Base-by-base conservation (phyloP, 75 land plant species). In the Sequoiadendron giganteum region DNA sequence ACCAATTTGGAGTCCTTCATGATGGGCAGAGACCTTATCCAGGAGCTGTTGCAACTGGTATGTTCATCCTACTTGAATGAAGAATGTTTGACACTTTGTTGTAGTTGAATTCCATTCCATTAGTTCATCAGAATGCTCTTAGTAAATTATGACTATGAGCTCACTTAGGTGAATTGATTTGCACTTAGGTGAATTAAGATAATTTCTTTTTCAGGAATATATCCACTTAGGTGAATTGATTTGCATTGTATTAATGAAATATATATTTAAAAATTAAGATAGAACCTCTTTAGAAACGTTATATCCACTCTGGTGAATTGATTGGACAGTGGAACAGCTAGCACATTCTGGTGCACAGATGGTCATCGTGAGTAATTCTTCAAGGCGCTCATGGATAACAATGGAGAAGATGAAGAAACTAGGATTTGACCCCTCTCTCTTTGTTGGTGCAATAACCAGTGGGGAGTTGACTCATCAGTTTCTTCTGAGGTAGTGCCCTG, bases 1-100 rank as follows among this genome's bases (percentile, higher is more conserved):
- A 96, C 89, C 98, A 96, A 83, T 96, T 96, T 95, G 98, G 98
- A 84, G 98, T 96, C 7, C 95, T 96, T 86, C 98, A 96, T 90
- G 98, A 96, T 92, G 98, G 98, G 48, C 90, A 95, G 86, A 90
- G 91, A 56, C 95, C 98, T 80, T 96, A 96, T 86, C 94, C 94
- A 56, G 95, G 94, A 40, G 97, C 98, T 1, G 91, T 96, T 86
- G 91, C 90, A 36, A 93, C 98, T 77, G 91, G 98, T 96, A 94
- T 42, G 93, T 54, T 40, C 36, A n/a, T 72, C 80, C 65, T 38
- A 56, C 55, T 88, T 88, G 86, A 78, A 73, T 90, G 1, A 28
- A 45, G 32, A 28, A 82, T 45, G 54, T 82, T 58, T 86, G 86
- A 3, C 13, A 72, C 14, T 58, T 58, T 76, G 79, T 86, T 86